These are phyloP conservation scores for Calocybe cyanea DNA, from an alignment of 768 basidiomycete species.

Conservation along the genomic window DNA sequence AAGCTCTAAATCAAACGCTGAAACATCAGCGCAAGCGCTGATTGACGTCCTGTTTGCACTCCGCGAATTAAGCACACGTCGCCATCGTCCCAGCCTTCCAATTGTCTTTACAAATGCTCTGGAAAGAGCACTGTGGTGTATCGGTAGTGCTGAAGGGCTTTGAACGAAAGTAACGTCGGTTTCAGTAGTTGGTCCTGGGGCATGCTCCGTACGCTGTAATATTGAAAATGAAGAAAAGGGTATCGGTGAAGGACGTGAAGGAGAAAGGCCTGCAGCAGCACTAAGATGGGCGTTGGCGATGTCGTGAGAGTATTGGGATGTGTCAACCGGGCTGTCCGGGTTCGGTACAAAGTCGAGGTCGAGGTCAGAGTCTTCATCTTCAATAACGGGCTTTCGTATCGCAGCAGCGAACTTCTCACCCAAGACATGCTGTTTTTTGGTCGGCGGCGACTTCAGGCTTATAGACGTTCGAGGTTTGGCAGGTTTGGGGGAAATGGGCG, in stretches of 20 bases:
- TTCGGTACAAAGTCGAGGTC: constrained; percentile 74
- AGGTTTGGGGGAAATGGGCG: constrained; percentile 30
- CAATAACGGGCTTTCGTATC: constrained; percentile 33
- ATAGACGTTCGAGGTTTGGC: constrained; percentile 30
- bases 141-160: constrained; percentile 43
- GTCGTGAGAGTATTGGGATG: constrained; percentile 36
- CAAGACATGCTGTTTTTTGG: constrained; percentile 42
- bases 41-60: constrained; percentile 25
- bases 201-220: constrained; percentile 56
- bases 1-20: constrained; percentile 69
- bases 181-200: constrained; percentile 25
- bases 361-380: constrained; percentile 65
- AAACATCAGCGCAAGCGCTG: constrained; percentile 44
- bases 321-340: constrained; percentile 30
- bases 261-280: constrained; percentile 30
- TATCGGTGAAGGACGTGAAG: constrained; percentile 42
- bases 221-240: constrained; percentile 57
- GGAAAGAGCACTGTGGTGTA: constrained; percentile 62
- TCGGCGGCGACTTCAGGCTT: constrained; percentile 28
- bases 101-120: constrained; percentile 79
- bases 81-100: constrained; percentile 79
- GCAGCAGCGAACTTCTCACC: constrained; percentile 69
- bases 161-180: constrained; percentile 30
- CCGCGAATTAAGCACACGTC: constrained; percentile 62
- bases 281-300: constrained; percentile 47